Base-by-base conservation (phyloP, 2,329 filamentous ascomycete genomes). In the Dactylellina haptotyla region DNA sequence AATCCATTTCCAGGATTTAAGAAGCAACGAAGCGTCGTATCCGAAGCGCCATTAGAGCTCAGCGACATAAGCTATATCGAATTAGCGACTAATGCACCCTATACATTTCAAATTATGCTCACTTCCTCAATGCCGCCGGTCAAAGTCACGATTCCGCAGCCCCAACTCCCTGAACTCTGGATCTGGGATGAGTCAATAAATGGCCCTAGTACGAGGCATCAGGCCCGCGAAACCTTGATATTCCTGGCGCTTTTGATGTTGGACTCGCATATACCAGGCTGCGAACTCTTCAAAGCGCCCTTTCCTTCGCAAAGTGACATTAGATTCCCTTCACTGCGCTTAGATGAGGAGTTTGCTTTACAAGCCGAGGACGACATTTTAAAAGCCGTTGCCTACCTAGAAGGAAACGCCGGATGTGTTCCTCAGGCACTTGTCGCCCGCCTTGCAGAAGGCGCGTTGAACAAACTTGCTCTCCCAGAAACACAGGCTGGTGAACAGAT, bases 281-380 rank as follows among this genome's bases (percentile, higher is more conserved):
- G 10, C 6, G 28, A 12, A 9, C n/a, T 41, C 1, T 23, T 39
- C 10, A 20, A 32, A 3, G 34, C 6, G 6, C n/a, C 48, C 3
- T 57, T 57, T 23, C 53, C 53, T 16, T 57, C 53, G 9, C 8
- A 32, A 16, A n/a, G 12, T n/a, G 20, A 57, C 20, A n/a, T 43
- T n/a, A 25, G 34, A 30, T 57, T 26, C 23, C 53, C 53, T 2
- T n/a, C 20, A 12, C 3, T 28, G 12, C n/a, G n/a, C n/a, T 20
- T 57, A 3, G 34, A 57, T 16, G 32, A 18, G 10, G 32, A 23
- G 1, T 57, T 57, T 23, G 2, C 43, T 39, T 18, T 2, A 2
- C 16, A 26, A 12, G 9, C 10, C 16, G 25, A 41, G 2, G 16
- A 39, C 3, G 8, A 25, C 4, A 4, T n/a, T 9, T 1, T 6